These are phyloP conservation scores for Sordariomycetes sp. DNA, from an alignment of 2,329 filamentous ascomycete genomes.

Conservation along the genomic window DNA sequence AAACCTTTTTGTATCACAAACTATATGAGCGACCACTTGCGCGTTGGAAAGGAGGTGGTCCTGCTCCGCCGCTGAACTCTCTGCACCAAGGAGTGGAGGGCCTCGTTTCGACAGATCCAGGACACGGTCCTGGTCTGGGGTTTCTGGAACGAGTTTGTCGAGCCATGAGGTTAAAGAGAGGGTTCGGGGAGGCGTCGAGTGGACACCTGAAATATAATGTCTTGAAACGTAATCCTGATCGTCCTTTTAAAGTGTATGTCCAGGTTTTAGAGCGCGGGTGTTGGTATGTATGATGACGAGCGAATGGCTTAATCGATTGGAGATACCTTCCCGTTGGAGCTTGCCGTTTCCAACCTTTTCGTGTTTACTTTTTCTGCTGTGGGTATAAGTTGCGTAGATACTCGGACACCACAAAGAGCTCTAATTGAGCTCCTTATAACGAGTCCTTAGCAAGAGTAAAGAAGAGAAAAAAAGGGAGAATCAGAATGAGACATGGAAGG, in stretches of 20 bases:
- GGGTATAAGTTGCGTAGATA: neutral
- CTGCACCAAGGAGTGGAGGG: constrained; percentile 54
- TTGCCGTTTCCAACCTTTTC: neutral
- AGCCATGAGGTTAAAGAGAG: constrained; percentile 62
- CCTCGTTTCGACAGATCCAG: neutral
- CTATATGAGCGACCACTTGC: constrained; percentile 4
- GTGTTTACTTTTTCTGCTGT: neutral
- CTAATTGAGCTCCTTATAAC: neutral
- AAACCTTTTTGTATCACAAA: constrained; percentile 34
- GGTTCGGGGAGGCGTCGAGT: constrained; percentile 50
- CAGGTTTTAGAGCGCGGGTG: neutral
- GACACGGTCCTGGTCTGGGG: neutral
- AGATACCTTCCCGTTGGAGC: neutral
- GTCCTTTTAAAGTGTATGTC: neutral
- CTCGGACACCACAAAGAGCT: neutral
- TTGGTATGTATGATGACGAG: neutral
- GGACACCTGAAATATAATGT: constrained; percentile 25
- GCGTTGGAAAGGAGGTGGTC: constrained; percentile 25
- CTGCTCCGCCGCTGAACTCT: constrained; percentile 49
- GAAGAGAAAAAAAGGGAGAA: neutral
- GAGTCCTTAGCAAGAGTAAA: neutral
- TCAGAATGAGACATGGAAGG: no score
- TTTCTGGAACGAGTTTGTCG: neutral
- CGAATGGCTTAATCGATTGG: neutral
- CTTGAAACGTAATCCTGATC: neutral